Conservation (phyloP, 148 eudicot species). For the Spergularia marina region DNA sequence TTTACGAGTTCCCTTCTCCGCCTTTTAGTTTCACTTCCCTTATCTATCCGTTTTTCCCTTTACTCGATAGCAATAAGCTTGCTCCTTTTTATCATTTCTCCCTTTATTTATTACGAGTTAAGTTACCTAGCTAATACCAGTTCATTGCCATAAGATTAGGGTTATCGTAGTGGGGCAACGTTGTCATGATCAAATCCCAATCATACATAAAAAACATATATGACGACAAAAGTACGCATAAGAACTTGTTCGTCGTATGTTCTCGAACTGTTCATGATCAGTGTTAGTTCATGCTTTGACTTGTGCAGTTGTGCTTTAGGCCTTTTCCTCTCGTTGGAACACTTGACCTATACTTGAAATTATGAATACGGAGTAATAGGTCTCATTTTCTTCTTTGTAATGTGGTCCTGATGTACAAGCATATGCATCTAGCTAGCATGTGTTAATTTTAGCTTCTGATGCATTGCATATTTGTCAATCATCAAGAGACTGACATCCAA, state of each 20-base stretch:
- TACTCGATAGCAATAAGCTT: no score
- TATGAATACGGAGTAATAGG: background rate
- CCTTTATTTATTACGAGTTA: no score
- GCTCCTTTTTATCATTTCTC: no score
- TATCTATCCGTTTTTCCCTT: no score
- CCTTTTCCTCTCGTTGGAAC: background rate
- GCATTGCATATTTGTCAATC: background rate
- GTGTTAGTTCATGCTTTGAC: constrained; percentile 9
- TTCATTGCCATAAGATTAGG: no score
- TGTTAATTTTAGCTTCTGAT: background rate
- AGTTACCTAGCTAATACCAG: no score
- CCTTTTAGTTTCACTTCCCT: no score
- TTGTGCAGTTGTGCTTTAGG: background rate
- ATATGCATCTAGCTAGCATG: background rate
- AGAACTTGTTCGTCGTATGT: no score
- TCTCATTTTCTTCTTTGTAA: background rate
- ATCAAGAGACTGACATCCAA: background rate
- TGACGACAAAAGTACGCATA: background rate
- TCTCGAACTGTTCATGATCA: background rate
- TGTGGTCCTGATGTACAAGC: background rate
- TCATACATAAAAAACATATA: background rate
- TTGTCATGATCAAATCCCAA: no score
- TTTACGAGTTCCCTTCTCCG: no score
- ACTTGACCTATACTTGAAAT: background rate
- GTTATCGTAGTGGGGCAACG: no score